Conservation (phyloP, 371 early-diverging fungal species). For the Rhizopus arrhizus region DNA sequence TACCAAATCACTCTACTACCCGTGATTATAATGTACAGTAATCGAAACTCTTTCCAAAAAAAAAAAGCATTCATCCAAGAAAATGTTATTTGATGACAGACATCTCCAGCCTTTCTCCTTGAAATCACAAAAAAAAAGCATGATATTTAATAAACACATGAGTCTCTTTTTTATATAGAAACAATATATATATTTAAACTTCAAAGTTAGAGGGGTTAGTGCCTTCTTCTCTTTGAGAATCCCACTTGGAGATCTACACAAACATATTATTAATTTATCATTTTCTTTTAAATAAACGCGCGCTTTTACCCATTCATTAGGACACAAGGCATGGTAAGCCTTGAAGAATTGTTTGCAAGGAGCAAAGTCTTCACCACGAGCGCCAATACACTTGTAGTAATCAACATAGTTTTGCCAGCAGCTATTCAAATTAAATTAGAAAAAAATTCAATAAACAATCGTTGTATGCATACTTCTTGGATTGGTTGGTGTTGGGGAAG, state of each 20-base stretch:
- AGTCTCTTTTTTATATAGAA: not conserved
- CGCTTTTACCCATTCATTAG: slow-evolving; percentile 77
- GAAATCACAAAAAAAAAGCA: not conserved
- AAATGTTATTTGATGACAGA: too few species aligned
- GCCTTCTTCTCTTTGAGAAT: slow-evolving; percentile 80
- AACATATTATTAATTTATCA: not conserved
- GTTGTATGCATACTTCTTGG: slow-evolving; percentile 66
- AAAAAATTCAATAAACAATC: not conserved
- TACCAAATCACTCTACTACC: slow-evolving; percentile 19
- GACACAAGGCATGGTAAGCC: slow-evolving; percentile 83
- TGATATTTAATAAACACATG: slow-evolving; percentile 1
- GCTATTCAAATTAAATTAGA: slow-evolving; percentile 20
- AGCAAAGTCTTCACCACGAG: slow-evolving; percentile 88
- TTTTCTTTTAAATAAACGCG: slow-evolving; percentile 4
- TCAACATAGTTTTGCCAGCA: slow-evolving; percentile 97
- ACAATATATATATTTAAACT: slow-evolving; percentile 27
- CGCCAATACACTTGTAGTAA: slow-evolving; percentile 83
- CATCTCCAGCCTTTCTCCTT: too few species aligned
- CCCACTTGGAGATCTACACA: slow-evolving; percentile 79
- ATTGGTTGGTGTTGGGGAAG: slow-evolving; percentile 96
- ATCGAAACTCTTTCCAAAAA: slow-evolving; percentile 35
- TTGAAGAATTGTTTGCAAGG: slow-evolving; percentile 86
- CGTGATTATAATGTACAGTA: slow-evolving; percentile 11
- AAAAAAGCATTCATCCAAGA: too few species aligned
- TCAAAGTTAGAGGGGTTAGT: slow-evolving; percentile 68